Evolutionary conservation across 257 asterid species (phyloP).

Genomic region (Verbena officinalis): DNA sequence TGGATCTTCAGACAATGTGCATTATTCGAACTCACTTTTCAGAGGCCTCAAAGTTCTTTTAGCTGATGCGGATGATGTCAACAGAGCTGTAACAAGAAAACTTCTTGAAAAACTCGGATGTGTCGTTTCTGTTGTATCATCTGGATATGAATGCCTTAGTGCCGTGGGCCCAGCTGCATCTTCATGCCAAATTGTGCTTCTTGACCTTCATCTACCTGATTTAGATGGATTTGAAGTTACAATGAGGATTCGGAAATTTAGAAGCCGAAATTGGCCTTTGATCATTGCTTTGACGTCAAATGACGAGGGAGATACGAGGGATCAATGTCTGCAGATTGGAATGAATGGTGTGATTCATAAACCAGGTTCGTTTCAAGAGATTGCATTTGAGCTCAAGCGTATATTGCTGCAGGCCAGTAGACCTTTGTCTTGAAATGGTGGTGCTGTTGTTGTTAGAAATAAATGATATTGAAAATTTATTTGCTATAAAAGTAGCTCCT

Average conservation of each 20-base stretch:
- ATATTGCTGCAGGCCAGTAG: constrained; percentile 58
- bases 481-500: constrained; percentile 29
- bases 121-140: constrained; percentile 62
- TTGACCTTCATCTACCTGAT: constrained; percentile 86
- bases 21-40: constrained; percentile 57
- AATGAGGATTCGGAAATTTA: constrained; percentile 64
- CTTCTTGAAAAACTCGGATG: constrained; percentile 91
- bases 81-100: constrained; percentile 74
- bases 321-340: constrained; percentile 63
- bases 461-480: constrained; percentile 12
- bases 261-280: constrained; percentile 79
- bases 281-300: constrained; percentile 71
- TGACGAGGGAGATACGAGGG: constrained; percentile 54
- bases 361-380: constrained; percentile 67
- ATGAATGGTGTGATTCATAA: constrained; percentile 80
- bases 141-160: constrained; percentile 78
- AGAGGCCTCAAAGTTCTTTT: constrained; percentile 73
- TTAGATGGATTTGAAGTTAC: constrained; percentile 83
- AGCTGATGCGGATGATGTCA: constrained; percentile 74
- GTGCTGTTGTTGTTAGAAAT: constrained; percentile 28
- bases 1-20: constrained; percentile 49
- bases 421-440: constrained; percentile 30
- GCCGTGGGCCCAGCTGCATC: constrained; percentile 57
- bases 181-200: constrained; percentile 54
- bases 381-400: constrained; percentile 64